Percentiles rank a stretch among this genome's conserved stretches.
Evolutionary conservation across 495 filamentous ascomycete species (phyloP).

Genomic region (Evernia prunastri): DNA sequence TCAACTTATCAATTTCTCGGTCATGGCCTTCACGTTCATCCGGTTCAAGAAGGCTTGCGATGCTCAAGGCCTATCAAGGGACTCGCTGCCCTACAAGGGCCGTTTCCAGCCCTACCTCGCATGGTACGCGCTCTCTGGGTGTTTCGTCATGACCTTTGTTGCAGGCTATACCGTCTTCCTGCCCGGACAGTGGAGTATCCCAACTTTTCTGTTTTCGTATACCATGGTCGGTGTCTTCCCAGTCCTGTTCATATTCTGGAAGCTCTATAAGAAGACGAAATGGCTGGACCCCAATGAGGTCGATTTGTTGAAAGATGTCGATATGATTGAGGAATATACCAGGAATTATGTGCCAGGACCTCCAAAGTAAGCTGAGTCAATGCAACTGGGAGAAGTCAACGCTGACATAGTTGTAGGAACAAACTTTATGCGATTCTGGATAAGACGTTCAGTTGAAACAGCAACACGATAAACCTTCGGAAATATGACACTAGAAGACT

Average conservation of each 20-base stretch:
- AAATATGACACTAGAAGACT: constrained; percentile 1
- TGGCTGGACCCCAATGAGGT: constrained; percentile 52
- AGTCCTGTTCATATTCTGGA: constrained; percentile 63
- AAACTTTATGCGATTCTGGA: constrained; percentile 10
- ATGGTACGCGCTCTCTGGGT: constrained; percentile 56
- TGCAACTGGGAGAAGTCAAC: background rate
- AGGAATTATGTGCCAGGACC: constrained; percentile 52
- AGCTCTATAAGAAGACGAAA: constrained; percentile 58
- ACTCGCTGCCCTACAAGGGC: constrained; percentile 59
- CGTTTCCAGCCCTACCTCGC: constrained; percentile 63
- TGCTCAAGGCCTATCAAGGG: constrained; percentile 59
- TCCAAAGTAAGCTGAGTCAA: constrained; percentile 46
- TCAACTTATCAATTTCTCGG: constrained; percentile 71
- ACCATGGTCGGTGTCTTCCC: constrained; percentile 63
- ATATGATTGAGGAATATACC: constrained; percentile 69
- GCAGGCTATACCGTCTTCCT: constrained; percentile 73
- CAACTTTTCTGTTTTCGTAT: constrained; percentile 73
- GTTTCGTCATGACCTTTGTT: constrained; percentile 64
- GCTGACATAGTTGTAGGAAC: constrained; percentile 8
- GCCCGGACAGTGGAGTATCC: constrained; percentile 61
- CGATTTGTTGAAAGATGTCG: constrained; percentile 57
- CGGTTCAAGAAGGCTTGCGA: constrained; percentile 63
- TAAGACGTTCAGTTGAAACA: constrained; percentile 7
- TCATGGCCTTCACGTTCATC: constrained; percentile 64
- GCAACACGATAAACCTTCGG: background rate